Base-by-base conservation (phyloP, 1,139 yeast genomes). In the Sugiyamaella neomexicana region DNA sequence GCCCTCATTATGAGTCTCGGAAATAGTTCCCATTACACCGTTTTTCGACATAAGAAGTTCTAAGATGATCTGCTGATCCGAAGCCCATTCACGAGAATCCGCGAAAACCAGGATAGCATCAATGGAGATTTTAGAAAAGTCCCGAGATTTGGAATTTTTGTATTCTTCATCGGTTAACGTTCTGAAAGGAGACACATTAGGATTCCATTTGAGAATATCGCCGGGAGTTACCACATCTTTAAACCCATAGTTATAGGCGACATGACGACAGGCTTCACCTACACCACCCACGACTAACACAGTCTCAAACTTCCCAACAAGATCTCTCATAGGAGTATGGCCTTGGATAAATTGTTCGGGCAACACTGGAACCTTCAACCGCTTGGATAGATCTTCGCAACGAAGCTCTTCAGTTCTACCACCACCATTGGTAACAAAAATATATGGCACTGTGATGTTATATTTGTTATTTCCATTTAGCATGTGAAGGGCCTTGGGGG, bases 361-460 rank as follows among this genome's bases (percentile, higher is more conserved):
- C 6, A 85, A 80, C 55, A 87, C 81, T 44, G 79, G 79, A 39
- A 79, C 73, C n/a, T 77, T 77, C 61, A 87, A 77, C 58, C 89
- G 73, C 50, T 78, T 74, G 37, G 84, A 75, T 65, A 88, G 76
- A 63, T 86, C 91, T 52, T 77, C 77, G 43, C 93, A 85, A 65
- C 96, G 75, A 17, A 79, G 83, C 59, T 76, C 72, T 67, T 88
- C 96, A 6, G 89, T 87, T 66, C 86, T 82, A 53, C 96, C 96
- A 62, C 95, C 95, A 61, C 96, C 96, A 68, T 88, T 88, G 53
- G 96, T 88, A 61, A 88, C 93, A 70, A 85, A 86, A 58, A 88
- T 86, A 64, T 85, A 86, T 2, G 96, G 95, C n/a, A 87, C 90
- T 62, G 80, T 82, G 64, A 87, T 84, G 68, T 86, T 81, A 75